Evolutionary conservation across 257 asterid genomes (phyloP).

Genomic region (Rubia yunnanensis): DNA sequence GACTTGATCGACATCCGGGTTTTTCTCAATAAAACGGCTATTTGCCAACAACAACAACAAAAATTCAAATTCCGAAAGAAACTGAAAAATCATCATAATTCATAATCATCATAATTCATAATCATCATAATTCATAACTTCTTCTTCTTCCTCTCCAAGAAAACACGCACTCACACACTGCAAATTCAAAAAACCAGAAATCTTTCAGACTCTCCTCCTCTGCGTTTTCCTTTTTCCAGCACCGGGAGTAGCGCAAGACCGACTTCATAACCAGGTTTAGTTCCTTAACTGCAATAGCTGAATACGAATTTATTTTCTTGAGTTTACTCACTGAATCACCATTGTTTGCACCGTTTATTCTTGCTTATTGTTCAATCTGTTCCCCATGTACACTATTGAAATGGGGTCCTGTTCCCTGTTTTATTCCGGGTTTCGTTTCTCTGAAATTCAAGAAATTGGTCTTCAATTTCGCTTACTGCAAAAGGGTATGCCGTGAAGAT

Average conservation of each 20-base stretch:
- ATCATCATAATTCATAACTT: too few relatives aligned
- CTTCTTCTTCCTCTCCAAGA: conserved; percentile 1
- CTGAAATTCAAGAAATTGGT: conserved; percentile 8
- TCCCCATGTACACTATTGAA: too few relatives aligned
- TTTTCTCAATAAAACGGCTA: conserved; percentile 40
- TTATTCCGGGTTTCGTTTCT: background rate
- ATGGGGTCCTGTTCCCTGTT: background rate
- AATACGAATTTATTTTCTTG: background rate
- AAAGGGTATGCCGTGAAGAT: background rate
- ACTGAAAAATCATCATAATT: conserved; percentile 6
- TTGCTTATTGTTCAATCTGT: background rate
- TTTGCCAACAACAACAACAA: background rate
- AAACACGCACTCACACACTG: conserved; percentile 5
- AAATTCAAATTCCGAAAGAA: conserved; percentile 35
- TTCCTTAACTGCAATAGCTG: background rate
- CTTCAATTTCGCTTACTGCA: background rate
- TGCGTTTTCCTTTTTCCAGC: background rate
- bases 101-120: background rate
- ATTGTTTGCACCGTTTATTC: background rate
- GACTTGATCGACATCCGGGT: conserved; percentile 30
- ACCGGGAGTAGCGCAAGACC: conserved; percentile 1
- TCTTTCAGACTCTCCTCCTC: background rate
- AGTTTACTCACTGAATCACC: background rate
- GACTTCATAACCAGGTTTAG: background rate
- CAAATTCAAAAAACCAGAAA: conserved; percentile 1